A percentile compares a stretch with the other conserved stretches of the same genome.
Evolutionary conservation across 306 rosid genomes (phyloP).

Genomic region (Malus domestica): ASM211411v1 NC_041793.1:32990501-32991000

Average conservation of each 20-base stretch:
- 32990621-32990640: not conserved
- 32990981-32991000: not conserved
- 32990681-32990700: not conserved
- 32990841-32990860: constrained; percentile 1
- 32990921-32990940: not conserved
- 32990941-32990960: not conserved
- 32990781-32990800: not conserved
- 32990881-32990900: constrained; percentile 4
- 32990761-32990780: not conserved
- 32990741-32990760: not conserved
- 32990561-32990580: not conserved
- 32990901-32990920: not conserved
- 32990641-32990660: not conserved
- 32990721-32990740: not conserved
- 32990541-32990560: not conserved
- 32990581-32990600: not conserved
- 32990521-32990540: not conserved
- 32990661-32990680: not conserved
- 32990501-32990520: not conserved
- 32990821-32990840: not conserved
- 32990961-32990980: not conserved
- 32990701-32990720: not conserved
- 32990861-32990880: constrained; percentile 4
- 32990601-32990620: not conserved
- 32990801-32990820: not conserved